Evolutionary conservation across 768 basidiomycete genomes (phyloP).

Genomic region (Mycena capillaripes): DNA sequence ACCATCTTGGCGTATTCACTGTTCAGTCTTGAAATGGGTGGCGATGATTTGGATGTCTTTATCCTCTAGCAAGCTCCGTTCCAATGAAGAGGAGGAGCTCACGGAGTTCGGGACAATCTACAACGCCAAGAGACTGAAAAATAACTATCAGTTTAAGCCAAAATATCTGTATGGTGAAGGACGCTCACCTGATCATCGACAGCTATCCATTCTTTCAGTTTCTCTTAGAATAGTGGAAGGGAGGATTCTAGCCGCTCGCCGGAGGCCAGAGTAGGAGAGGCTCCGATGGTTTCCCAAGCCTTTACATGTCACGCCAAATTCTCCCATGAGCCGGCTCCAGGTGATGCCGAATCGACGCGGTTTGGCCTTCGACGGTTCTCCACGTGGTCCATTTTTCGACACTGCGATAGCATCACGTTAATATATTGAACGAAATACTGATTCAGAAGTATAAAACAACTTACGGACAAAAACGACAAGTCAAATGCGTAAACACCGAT

Average conservation of each 20-base stretch:
- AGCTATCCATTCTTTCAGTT: neutral
- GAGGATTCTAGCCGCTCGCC: neutral
- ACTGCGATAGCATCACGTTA: neutral
- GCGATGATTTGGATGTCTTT: conserved; percentile 10
- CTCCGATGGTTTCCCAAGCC: neutral
- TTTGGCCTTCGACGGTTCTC: conserved; percentile 2
- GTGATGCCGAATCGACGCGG: neutral
- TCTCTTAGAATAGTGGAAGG: conserved; percentile 10
- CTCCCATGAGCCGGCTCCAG: neutral
- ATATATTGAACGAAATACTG: no score
- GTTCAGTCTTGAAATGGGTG: neutral
- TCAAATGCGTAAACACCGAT: no score
- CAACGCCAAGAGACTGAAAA: conserved; percentile 4
- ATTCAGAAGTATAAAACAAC: no score
- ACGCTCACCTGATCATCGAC: conserved; percentile 18
- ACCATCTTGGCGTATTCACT: conserved; percentile 4
- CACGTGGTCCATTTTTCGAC: neutral
- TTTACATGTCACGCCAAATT: neutral
- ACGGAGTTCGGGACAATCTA: neutral
- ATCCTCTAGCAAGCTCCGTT: conserved; percentile 14
- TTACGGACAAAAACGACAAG: no score
- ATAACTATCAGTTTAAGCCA: neutral
- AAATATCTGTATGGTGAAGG: no score
- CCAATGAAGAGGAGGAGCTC: conserved; percentile 8
- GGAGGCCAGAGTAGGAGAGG: neutral